A percentile compares a stretch with the other conserved stretches of the same genome.
These are phyloP conservation scores for Gracilaria caudata DNA, from an alignment of 23 red algal genomes.

Conservation along the genomic window DNA sequence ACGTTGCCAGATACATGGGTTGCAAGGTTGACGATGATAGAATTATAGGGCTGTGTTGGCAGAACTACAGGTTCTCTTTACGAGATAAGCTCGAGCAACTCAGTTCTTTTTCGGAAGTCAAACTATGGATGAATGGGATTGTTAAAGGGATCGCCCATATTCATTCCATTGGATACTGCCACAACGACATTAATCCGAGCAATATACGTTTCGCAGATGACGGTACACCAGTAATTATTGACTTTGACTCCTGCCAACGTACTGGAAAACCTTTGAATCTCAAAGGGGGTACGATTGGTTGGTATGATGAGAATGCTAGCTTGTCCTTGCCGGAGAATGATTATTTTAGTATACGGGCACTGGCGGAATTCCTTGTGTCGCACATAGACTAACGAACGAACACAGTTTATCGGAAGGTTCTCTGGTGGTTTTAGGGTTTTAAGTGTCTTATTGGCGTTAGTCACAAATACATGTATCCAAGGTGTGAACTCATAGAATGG, in stretches of 20 bases:
- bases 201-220: constrained; percentile 27
- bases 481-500: no score
- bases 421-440: no score
- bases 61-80: constrained; percentile 20
- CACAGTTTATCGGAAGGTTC: no score
- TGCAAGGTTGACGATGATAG: constrained; percentile 2
- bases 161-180: constrained; percentile 41
- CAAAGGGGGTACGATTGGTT: constrained; percentile 9
- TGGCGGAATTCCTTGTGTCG: constrained; percentile 5
- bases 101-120: constrained; percentile 10
- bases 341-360: neutral
- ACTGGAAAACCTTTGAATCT: constrained; percentile 8
- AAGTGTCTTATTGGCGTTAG: no score
- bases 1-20: constrained; percentile 20
- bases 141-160: constrained; percentile 15
- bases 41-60: constrained; percentile 21
- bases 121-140: constrained; percentile 2
- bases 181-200: constrained; percentile 41
- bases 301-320: neutral
- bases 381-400: neutral
- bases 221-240: constrained; percentile 10
- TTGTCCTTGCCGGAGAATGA: constrained; percentile 21
- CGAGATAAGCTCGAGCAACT: constrained; percentile 10
- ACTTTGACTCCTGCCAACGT: constrained; percentile 36
- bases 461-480: no score